Conservation (phyloP, 2,329 filamentous ascomycete species). For the Botryotinia calthae region DNA sequence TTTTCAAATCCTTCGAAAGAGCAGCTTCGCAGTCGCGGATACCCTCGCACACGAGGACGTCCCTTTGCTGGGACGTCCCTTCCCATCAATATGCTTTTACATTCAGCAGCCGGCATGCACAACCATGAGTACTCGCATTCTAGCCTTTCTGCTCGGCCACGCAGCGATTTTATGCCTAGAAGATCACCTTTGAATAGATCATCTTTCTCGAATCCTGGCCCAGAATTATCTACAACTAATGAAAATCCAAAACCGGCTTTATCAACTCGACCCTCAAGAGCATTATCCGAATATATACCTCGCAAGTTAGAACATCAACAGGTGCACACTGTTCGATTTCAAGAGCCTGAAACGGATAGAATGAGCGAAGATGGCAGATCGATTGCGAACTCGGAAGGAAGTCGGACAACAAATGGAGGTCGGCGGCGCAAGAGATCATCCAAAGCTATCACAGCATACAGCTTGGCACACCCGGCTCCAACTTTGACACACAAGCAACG, state of each 20-base stretch:
- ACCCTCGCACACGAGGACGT: constrained; percentile 18
- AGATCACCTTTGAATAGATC: constrained; percentile 35
- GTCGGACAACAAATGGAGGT: constrained; percentile 28
- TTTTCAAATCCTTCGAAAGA: not conserved
- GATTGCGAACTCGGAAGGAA: constrained; percentile 36
- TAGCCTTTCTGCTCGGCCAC: constrained; percentile 18
- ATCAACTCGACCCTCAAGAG: constrained; percentile 25
- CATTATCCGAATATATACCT: constrained; percentile 32
- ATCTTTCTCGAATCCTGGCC: constrained; percentile 35
- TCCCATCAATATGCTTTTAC: constrained; percentile 35
- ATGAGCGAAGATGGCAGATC: constrained; percentile 39
- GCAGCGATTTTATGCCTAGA: constrained; percentile 26
- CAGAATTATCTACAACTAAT: constrained; percentile 30
- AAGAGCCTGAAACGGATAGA: constrained; percentile 33
- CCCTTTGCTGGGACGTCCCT: constrained; percentile 21
- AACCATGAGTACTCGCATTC: constrained; percentile 34
- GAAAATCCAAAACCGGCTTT: constrained; percentile 28
- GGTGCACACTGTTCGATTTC: constrained; percentile 31
- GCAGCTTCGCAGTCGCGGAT: constrained; percentile 9
- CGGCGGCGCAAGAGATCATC: constrained; percentile 46
- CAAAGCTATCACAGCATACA: constrained; percentile 60
- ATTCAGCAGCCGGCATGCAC: constrained; percentile 35
- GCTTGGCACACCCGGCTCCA: constrained; percentile 66
- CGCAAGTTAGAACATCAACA: constrained; percentile 26
- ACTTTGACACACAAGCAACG: constrained; percentile 55